Evolutionary conservation across 2,329 filamentous ascomycete species (phyloP).

Genomic region (Venturia oleaginea): DNA sequence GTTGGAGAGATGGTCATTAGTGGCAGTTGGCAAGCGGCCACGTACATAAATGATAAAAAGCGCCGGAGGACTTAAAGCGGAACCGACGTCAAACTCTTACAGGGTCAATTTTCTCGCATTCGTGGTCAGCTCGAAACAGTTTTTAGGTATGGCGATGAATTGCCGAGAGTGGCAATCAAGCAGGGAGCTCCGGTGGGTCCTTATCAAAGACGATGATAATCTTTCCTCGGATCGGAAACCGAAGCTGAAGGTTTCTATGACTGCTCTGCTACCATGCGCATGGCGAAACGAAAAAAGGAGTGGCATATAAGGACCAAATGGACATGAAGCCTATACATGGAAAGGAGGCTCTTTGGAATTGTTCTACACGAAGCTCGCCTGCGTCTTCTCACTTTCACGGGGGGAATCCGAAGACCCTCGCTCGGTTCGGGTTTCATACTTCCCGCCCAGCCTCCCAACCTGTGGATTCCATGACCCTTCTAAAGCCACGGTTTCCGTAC

Average conservation of each 20-base stretch:
- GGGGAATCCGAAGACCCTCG: no score
- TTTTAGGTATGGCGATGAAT: neutral
- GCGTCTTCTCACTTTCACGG: neutral
- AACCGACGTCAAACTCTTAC: neutral
- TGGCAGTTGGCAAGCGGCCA: neutral
- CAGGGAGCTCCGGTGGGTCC: neutral
- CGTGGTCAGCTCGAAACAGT: neutral
- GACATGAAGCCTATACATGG: neutral
- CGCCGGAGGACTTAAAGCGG: neutral
- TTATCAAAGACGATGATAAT: neutral
- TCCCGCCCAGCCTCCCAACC: neutral
- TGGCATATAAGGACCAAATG: neutral
- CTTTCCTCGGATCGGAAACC: neutral
- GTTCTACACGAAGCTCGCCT: neutral
- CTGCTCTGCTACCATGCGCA: neutral
- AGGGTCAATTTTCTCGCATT: neutral
- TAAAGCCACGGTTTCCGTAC: neutral
- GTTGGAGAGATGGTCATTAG: neutral
- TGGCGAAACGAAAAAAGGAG: neutral
- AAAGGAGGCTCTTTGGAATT: neutral
- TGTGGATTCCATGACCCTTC: neutral
- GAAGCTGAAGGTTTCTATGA: neutral
- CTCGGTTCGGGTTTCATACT: no score
- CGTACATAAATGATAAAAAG: neutral
- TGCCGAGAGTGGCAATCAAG: neutral